A percentile compares a stretch with the other conserved stretches of the same genome.
Conservation (phyloP, 345 rosid genomes). For the Kernera saxatilis region DNA sequence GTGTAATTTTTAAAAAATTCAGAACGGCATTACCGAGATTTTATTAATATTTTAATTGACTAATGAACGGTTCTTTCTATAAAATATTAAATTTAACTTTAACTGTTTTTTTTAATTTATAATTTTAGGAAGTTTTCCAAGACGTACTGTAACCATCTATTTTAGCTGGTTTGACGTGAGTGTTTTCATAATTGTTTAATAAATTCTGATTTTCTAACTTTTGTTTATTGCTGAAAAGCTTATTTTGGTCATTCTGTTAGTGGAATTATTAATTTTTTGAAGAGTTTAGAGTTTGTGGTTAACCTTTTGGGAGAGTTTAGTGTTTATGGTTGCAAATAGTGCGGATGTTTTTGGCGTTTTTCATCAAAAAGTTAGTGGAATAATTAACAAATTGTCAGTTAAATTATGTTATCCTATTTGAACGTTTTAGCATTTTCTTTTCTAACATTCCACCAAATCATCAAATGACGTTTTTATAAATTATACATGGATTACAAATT, state of each 20-base stretch:
- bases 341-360: slow-evolving; percentile 12
- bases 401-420: slow-evolving; percentile 21
- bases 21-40: slow-evolving; percentile 24
- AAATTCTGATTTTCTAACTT: neutral
- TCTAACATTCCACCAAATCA: slow-evolving; percentile 12
- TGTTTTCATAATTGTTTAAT: neutral
- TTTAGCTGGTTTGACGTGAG: neutral
- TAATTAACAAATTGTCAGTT: neutral
- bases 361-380: slow-evolving; percentile 17
- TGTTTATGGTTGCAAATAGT: slow-evolving; percentile 5
- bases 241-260: neutral
- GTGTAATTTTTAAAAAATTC: neutral
- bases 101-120: neutral
- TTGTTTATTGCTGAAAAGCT: neutral
- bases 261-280: neutral
- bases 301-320: neutral
- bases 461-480: neutral
- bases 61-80: slow-evolving; percentile 16
- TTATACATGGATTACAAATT: neutral
- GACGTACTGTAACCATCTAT: neutral
- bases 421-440: neutral
- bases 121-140: slow-evolving; percentile 17
- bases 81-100: neutral
- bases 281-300: slow-evolving; percentile 5
- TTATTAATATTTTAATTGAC: slow-evolving; percentile 21